Base-by-base conservation (phyloP, 352 stramenopile species). In the Phytophthora fragariae region DNA sequence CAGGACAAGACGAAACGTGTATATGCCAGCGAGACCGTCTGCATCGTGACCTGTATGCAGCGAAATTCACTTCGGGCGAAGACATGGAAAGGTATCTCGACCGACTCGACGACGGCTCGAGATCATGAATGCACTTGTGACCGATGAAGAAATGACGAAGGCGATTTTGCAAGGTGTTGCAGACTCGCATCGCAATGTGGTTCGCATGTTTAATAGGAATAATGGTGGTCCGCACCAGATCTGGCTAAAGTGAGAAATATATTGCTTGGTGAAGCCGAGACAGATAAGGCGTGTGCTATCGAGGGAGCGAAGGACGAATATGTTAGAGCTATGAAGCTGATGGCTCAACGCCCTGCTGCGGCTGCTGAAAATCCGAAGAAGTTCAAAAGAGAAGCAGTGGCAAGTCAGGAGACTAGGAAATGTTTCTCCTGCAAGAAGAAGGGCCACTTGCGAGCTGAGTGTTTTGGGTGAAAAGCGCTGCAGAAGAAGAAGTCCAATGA, bases 41-140 rank as follows among this genome's bases (percentile, higher is more conserved):
- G 27, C 52, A 37, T 55, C 41, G 62, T 39, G 54, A 69, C 7
- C 3, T 69, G 39, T 62, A 57, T 11, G 31, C 19, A 21, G 27
- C 53, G 5, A 69, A 69, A 39, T 62, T 62, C 21, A 55, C 4
- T 7, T 1, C 37, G 3, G 62, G 62, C 9, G 53, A 62, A 44
- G 27, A 46, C 57, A 57, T 69, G 62, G 39, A 69, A 27, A 69
- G 46, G 31, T 69, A 69, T n/a, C 11, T 69, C 10, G 62, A 69
- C 19, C 41, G 41, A n/a, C 39, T 69, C 14, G 39, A 56, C 9
- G 62, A 62, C 62, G 47, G 9, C 24, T 62, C 3, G 35, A n/a
- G 14, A 69, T 62, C 31, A 69, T 69, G 62, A 69, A 62, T 49
- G 62, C 39, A 57, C 53, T 24, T 7, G 29, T 69, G 2, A 8